A percentile compares a stretch with the other conserved stretches of the same genome.
Evolutionary conservation across 768 basidiomycete species (phyloP).

Genomic region (Suillus weaverae): DNA sequence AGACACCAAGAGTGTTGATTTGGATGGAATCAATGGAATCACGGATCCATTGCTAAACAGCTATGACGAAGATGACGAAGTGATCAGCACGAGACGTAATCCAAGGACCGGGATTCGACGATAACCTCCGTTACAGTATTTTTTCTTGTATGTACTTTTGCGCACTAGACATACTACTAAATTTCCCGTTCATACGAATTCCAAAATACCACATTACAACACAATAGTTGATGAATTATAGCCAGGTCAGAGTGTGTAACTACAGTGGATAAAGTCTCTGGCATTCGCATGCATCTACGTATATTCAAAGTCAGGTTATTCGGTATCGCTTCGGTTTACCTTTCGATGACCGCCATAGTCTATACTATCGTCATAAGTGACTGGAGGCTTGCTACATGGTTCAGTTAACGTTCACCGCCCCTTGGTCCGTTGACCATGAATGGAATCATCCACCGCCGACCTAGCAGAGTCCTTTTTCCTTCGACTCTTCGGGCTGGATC

Average conservation of each 20-base stretch:
- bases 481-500: not conserved
- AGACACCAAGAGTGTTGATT: constrained; percentile 14
- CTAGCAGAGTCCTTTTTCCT: not conserved
- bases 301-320: not conserved
- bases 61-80: constrained; percentile 3
- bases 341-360: not conserved
- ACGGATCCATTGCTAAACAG: not conserved
- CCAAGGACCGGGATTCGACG: not conserved
- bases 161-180: not conserved
- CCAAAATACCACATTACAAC: not conserved
- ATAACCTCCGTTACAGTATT: not conserved
- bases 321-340: not conserved
- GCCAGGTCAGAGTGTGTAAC: not conserved
- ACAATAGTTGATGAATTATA: not conserved
- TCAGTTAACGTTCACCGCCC: no score
- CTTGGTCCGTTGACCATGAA: not conserved
- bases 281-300: not conserved
- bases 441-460: not conserved
- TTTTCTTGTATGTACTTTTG: not conserved
- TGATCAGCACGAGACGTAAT: not conserved
- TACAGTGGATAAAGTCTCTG: not conserved
- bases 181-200: not conserved
- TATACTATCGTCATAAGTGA: not conserved
- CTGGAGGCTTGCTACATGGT: not conserved
- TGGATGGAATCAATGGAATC: not conserved